These are phyloP conservation scores for Ottelia alismoides DNA, from an alignment of 106 monocot species.

Conservation along the genomic window DNA sequence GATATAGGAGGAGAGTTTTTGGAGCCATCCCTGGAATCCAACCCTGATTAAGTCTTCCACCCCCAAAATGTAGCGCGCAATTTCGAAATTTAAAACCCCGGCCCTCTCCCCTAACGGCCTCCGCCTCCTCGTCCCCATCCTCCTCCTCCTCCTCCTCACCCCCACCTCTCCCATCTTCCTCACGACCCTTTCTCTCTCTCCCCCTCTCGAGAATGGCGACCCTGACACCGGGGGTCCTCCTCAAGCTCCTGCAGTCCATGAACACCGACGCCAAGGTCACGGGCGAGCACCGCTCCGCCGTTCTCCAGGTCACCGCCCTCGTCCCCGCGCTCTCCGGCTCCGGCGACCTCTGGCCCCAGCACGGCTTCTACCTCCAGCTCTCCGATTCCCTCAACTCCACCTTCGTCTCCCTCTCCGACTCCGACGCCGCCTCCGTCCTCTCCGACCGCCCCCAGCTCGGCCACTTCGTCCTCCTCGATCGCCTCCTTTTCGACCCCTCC, in stretches of 20 bases:
- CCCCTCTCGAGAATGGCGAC: constrained; percentile 39
- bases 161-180: too few relatives aligned
- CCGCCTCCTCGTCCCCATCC: too few relatives aligned
- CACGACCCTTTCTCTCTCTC: too few relatives aligned
- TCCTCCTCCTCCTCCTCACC: too few relatives aligned
- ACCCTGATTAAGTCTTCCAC: too few relatives aligned
- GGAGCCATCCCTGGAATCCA: too few relatives aligned
- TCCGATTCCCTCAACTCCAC: constrained; percentile 89
- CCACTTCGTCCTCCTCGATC: constrained; percentile 69
- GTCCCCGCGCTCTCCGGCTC: constrained; percentile 48
- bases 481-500: constrained; percentile 40
- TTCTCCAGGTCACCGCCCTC: constrained; percentile 79
- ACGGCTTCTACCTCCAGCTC: constrained; percentile 79
- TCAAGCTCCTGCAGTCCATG: constrained; percentile 93
- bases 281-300: constrained; percentile 68
- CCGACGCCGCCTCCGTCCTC: constrained; percentile 39
- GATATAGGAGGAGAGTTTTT: too few relatives aligned
- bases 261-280: constrained; percentile 32
- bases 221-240: constrained; percentile 61
- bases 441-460: constrained; percentile 56
- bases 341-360: constrained; percentile 49
- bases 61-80: too few relatives aligned
- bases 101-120: too few relatives aligned
- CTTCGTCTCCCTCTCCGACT: constrained; percentile 59
- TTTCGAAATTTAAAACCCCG: too few relatives aligned